These are phyloP conservation scores for Fusarium vanettenii DNA, from an alignment of 2,329 filamentous ascomycete species.

Conservation along the genomic window DNA sequence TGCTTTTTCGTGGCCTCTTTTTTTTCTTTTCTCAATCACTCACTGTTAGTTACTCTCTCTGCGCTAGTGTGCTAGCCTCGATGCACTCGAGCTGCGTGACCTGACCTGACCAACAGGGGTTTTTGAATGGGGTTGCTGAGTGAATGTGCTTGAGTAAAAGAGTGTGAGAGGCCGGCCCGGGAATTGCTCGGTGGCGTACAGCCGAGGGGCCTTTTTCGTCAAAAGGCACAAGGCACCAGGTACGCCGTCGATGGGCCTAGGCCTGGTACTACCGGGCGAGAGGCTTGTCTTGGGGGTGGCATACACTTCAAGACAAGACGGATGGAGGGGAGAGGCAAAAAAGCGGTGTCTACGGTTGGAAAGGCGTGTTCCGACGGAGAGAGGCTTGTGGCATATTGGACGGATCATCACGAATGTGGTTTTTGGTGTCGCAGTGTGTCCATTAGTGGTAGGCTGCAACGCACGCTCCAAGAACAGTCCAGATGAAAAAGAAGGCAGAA, in stretches of 20 bases:
- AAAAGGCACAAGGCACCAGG: slow-evolving; percentile 35
- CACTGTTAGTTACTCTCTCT: neutral
- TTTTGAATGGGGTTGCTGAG: neutral
- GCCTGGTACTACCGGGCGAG: slow-evolving; percentile 3
- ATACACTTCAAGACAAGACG: neutral
- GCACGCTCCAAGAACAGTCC: neutral
- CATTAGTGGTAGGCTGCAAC: neutral
- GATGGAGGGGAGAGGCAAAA: slow-evolving; percentile 1
- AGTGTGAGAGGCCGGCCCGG: slow-evolving; percentile 15
- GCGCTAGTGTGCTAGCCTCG: slow-evolving; percentile 8
- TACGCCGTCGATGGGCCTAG: slow-evolving; percentile 10
- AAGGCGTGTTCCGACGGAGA: neutral
- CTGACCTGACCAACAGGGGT: slow-evolving; percentile 10
- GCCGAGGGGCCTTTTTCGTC: slow-evolving; percentile 21
- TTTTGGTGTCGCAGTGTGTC: neutral
- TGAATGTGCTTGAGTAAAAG: neutral
- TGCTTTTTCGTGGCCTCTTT: slow-evolving; percentile 27
- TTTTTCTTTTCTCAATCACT: slow-evolving; percentile 5
- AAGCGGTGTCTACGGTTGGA: slow-evolving; percentile 10
- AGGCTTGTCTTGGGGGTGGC: neutral
- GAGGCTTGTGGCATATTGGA: neutral
- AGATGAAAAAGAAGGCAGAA: slow-evolving; percentile 9
- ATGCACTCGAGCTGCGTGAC: slow-evolving; percentile 4
- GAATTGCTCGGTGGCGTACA: slow-evolving; percentile 27
- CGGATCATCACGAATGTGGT: neutral